Evolutionary conservation across 306 rosid species (phyloP), one percentile per base, ranked within the genome.

Genomic region (Begonia fuchsioides): DNA sequence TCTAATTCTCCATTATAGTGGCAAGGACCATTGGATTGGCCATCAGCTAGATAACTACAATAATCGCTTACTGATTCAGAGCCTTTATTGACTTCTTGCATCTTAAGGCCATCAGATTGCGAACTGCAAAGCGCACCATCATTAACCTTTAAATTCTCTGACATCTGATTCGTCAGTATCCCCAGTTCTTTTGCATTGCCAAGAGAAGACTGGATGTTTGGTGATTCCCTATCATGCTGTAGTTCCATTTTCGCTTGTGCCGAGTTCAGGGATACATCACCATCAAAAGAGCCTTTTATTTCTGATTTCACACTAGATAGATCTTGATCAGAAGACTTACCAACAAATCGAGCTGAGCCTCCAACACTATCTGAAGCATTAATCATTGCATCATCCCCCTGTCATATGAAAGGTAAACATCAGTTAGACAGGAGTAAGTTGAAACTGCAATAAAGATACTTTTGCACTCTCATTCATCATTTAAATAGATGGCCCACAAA

Each of bases 321-420:
- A 69, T 39, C 74, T 62, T 60, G 67, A 11, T 40, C 14, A 20
- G 68, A 69, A 53, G 74, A 71, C 74, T 72, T 65, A 40, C 12
- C 57, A 26, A 47, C 7, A 12, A 60, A 69, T 72, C 62, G 71
- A 51, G 52, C 75, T 40, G 61, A 61, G 15, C 50, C 68, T 52
- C 47, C 51, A 39, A 43, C 5, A 41, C 56, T 47, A 57, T 61
- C 77, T 40, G 57, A 47, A 50, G 61, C 53, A 47, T 53, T 69
- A 50, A 67, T 69, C 13, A 55, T 59, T 60, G 57, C 57, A 61
- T 76, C 69, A 68, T 74, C 43, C 60, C 72, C 98, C 84, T 76
- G 59, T 11, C 6, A 44, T 35, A 38, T 35, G 49, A 57, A 26
- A 26, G 35, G 35, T 26, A 26, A 26, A 26, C 7, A 26, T 26